phyloP scores from a whole-genome alignment of 495 filamentous ascomycete species.

The Talaromyces liani region DNA sequence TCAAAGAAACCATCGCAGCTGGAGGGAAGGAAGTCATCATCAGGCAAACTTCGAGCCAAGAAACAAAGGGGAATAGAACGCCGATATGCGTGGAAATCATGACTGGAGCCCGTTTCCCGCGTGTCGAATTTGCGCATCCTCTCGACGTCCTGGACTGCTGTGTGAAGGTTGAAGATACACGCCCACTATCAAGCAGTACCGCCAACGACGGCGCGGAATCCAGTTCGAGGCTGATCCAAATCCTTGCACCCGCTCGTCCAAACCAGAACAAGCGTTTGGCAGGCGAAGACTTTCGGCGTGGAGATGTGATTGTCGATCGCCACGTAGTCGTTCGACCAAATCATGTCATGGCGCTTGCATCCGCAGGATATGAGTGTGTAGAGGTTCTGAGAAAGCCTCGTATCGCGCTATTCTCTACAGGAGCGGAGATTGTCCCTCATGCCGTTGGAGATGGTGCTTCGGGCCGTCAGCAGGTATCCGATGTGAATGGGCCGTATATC shows the following conservation, averaged over 20 bases:
- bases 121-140: neutral
- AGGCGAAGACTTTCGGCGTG: conserved; percentile 9
- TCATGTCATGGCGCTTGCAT: conserved; percentile 15
- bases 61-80: neutral
- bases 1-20: conserved; percentile 7
- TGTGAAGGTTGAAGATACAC: conserved; percentile 10
- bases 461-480: neutral
- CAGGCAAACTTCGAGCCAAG: neutral
- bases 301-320: conserved; percentile 7
- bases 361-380: conserved; percentile 6
- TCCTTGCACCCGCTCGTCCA: conserved; percentile 6
- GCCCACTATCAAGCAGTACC: neutral
- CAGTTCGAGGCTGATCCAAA: conserved; percentile 4
- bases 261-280: conserved; percentile 12
- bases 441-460: neutral
- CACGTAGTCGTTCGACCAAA: conserved; percentile 3
- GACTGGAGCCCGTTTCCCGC: conserved; percentile 13
- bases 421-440: conserved; percentile 1
- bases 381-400: conserved; percentile 7
- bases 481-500: conserved; percentile 14
- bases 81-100: conserved; percentile 14
- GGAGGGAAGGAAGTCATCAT: conserved; percentile 7
- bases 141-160: conserved; percentile 10
- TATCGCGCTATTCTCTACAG: conserved; percentile 12
- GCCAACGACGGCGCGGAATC: conserved; percentile 1